These are phyloP conservation scores for Golubevia sp. DNA, from an alignment of 1,284 basidiomycete genomes.

Conservation along the genomic window DNA sequence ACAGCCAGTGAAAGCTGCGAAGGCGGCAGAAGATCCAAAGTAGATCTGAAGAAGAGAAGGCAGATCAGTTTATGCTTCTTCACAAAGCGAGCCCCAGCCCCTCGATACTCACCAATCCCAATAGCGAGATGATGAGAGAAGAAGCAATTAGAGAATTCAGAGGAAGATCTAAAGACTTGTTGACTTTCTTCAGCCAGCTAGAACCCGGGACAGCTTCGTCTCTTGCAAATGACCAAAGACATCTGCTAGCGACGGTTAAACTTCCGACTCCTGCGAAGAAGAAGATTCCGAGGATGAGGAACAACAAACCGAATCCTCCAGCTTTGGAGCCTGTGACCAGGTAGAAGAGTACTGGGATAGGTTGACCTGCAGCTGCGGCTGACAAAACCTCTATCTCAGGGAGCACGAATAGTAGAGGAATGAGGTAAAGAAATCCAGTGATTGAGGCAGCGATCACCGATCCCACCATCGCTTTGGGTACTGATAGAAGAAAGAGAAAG, in stretches of 20 bases:
- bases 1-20: conserved; percentile 58
- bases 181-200: conserved; percentile 61
- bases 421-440: conserved; percentile 64
- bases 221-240: conserved; percentile 64
- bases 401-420: conserved; percentile 65
- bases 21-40: conserved; percentile 58
- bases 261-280: conserved; percentile 64
- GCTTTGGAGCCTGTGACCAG: conserved; percentile 62
- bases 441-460: conserved; percentile 64
- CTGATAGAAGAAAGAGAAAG: too few relatives aligned
- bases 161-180: conserved; percentile 62
- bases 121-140: conserved; percentile 62
- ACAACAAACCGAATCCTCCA: conserved; percentile 64
- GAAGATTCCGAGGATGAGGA: conserved; percentile 65
- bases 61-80: too few relatives aligned
- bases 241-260: conserved; percentile 64
- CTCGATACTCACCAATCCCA: conserved; percentile 52
- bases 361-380: conserved; percentile 62
- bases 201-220: conserved; percentile 64
- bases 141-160: conserved; percentile 63
- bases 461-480: conserved; percentile 47
- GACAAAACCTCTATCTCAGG: conserved; percentile 63
- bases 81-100: too few relatives aligned
- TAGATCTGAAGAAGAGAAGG: conserved; percentile 31
- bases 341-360: conserved; percentile 64